Conservation (phyloP, 73 alveolate genomes). For the Paramecium bursaria region DNA sequence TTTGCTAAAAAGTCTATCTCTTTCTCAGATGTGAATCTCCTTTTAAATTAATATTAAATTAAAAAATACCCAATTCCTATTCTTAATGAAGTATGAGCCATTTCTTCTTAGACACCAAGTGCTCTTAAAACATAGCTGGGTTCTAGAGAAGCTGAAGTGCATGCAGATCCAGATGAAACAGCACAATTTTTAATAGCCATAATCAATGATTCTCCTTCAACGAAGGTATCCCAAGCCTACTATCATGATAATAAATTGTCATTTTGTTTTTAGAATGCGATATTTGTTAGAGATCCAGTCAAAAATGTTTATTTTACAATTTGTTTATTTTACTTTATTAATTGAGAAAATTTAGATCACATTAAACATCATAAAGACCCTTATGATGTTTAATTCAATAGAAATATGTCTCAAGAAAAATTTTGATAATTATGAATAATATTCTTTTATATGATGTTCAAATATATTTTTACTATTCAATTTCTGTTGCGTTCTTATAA, state of each 20-base stretch:
- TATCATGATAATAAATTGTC: conserved; percentile 81
- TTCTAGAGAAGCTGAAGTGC: conserved; percentile 97
- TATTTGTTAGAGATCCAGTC: too few species aligned
- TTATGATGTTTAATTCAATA: too few species aligned
- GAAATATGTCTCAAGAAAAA: too few species aligned
- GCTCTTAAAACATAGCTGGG: conserved; percentile 95
- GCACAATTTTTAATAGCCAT: conserved; percentile 90
- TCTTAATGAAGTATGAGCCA: conserved; percentile 92
- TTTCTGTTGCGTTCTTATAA: too few species aligned
- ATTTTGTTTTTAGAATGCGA: too few species aligned
- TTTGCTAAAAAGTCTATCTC: conserved; percentile 83
- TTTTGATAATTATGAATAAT: too few species aligned
- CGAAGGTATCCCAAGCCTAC: conserved; percentile 94
- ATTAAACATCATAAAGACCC: too few species aligned
- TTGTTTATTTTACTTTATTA: too few species aligned
- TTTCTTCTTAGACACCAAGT: conserved; percentile 91
- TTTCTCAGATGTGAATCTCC: conserved; percentile 87
- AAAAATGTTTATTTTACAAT: too few species aligned
- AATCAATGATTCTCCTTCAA: conserved; percentile 96
- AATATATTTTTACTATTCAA: too few species aligned
- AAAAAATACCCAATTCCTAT: conserved; percentile 85
- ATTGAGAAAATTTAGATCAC: too few species aligned
- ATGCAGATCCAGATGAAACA: conserved; percentile 97
- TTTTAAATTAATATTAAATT: conserved; percentile 55
- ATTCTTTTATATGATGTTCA: too few species aligned